Percentiles rank a stretch among this genome's conserved stretches.
phyloP scores from a whole-genome alignment of 2,329 filamentous ascomycete species.

The Fusarium sp. region DNA sequence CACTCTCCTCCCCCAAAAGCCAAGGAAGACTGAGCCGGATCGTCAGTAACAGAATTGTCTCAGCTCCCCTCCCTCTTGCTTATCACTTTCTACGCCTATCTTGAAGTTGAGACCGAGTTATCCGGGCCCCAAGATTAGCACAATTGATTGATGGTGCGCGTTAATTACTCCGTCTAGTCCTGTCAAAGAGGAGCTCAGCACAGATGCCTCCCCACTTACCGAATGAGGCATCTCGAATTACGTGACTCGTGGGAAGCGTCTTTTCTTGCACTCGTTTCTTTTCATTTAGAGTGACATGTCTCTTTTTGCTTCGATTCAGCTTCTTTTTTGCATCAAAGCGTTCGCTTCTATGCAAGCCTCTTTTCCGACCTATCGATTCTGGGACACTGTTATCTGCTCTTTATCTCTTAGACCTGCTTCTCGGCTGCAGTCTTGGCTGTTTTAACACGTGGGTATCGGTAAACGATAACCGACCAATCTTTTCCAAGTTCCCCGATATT shows the following conservation, averaged over 20 bases:
- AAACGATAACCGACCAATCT: neutral
- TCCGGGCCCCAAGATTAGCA: neutral
- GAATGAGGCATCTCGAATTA: neutral
- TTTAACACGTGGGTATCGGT: neutral
- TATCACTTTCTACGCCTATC: neutral
- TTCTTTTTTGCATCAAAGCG: neutral
- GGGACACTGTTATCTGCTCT: neutral
- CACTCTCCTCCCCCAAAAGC: neutral
- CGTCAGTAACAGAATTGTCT: neutral
- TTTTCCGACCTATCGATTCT: neutral
- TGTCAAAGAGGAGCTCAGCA: neutral
- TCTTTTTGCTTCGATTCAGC: neutral
- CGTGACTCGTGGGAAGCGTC: neutral
- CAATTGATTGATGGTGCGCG: neutral
- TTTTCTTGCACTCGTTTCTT: neutral
- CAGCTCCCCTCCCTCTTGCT: neutral
- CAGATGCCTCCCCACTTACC: neutral
- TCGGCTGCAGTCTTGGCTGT: neutral
- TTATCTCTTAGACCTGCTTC: neutral
- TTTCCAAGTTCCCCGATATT: neutral
- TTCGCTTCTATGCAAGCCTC: conserved; percentile 10
- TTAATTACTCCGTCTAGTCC: neutral
- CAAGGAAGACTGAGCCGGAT: neutral
- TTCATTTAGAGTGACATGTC: neutral
- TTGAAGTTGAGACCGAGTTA: neutral